These are phyloP conservation scores for Pseudogymnoascus sp. DNA, from an alignment of 2,329 filamentous ascomycete genomes.

Conservation along the genomic window DNA sequence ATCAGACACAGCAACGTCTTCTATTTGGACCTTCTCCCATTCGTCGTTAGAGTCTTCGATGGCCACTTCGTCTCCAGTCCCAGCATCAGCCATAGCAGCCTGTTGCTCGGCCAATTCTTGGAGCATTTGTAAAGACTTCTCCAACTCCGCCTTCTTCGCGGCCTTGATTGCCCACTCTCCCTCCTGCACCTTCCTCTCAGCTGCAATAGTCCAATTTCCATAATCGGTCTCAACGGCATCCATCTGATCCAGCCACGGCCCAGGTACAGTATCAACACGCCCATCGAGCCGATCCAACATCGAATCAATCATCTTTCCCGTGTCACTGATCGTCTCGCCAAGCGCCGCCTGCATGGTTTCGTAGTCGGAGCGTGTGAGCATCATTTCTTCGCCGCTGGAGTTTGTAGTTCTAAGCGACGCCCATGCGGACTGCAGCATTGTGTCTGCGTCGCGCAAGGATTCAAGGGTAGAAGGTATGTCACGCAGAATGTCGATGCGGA, in stretches of 20 bases:
- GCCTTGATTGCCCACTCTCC: conserved; percentile 43
- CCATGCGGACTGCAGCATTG: conserved; percentile 60
- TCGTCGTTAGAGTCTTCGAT: conserved; percentile 10
- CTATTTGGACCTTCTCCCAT: conserved; percentile 11
- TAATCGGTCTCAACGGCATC: conserved; percentile 73
- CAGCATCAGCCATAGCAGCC: conserved; percentile 11
- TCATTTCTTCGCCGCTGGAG: conserved; percentile 9
- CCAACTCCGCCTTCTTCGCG: conserved; percentile 21
- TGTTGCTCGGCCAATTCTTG: conserved; percentile 14
- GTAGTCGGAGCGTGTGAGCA: conserved; percentile 25
- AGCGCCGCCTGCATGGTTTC: conserved; percentile 55
- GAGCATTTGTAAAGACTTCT: conserved; percentile 24
- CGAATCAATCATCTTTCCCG: conserved; percentile 68
- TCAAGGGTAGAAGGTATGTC: conserved; percentile 62
- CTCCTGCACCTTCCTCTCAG: conserved; percentile 65
- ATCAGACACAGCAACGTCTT: not conserved
- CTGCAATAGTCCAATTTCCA: conserved; percentile 70
- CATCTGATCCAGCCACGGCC: conserved; percentile 79
- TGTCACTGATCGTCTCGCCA: conserved; percentile 57
- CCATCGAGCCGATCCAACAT: conserved; percentile 87
- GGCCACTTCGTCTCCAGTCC: not conserved
- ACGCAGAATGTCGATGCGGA: conserved; percentile 66
- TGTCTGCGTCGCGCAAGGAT: conserved; percentile 58
- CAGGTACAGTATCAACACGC: conserved; percentile 72
- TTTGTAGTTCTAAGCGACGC: conserved; percentile 24